Evolutionary conservation across 805 yeast species (phyloP).

Genomic region (Saturnispora sanitii): DNA sequence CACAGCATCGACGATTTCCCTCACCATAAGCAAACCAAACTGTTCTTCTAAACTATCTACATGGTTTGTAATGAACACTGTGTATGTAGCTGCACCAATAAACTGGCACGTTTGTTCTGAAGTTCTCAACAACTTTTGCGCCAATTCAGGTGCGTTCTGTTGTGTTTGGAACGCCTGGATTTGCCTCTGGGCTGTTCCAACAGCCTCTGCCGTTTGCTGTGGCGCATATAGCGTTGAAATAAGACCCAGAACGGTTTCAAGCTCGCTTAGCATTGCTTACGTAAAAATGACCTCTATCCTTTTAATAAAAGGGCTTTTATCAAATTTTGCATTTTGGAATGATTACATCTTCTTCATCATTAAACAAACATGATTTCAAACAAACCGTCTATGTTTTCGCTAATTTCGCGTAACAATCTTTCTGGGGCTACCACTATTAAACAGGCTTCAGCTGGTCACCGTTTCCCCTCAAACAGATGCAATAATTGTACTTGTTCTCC

Average conservation of each 20-base stretch:
- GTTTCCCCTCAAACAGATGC: constrained; percentile 34
- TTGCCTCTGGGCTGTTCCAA: constrained; percentile 38
- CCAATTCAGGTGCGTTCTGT: constrained; percentile 45
- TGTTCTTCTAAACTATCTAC: background rate
- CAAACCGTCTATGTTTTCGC: constrained; percentile 34
- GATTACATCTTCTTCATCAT: background rate
- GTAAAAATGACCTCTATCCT: background rate
- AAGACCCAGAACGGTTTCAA: constrained; percentile 11
- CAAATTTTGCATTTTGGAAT: background rate
- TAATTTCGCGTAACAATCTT: constrained; percentile 26
- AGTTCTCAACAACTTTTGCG: constrained; percentile 37
- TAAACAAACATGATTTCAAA: constrained; percentile 19
- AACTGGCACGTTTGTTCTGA: constrained; percentile 45
- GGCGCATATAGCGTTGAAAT: constrained; percentile 37
- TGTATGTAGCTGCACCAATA: constrained; percentile 73
- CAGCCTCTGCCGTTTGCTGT: constrained; percentile 29
- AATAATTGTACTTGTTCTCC: constrained; percentile 79
- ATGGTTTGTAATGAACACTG: constrained; percentile 32
- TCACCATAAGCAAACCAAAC: background rate
- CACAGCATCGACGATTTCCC: constrained; percentile 8
- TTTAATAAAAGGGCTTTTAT: background rate
- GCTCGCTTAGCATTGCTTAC: background rate
- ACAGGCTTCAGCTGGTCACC: constrained; percentile 19
- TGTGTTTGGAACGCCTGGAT: constrained; percentile 54
- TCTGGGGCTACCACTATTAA: constrained; percentile 25